A percentile compares a stretch with the other conserved stretches of the same genome.
phyloP scores from a whole-genome alignment of 768 basidiomycete genomes.

The Lactifluus subvellereus region DNA sequence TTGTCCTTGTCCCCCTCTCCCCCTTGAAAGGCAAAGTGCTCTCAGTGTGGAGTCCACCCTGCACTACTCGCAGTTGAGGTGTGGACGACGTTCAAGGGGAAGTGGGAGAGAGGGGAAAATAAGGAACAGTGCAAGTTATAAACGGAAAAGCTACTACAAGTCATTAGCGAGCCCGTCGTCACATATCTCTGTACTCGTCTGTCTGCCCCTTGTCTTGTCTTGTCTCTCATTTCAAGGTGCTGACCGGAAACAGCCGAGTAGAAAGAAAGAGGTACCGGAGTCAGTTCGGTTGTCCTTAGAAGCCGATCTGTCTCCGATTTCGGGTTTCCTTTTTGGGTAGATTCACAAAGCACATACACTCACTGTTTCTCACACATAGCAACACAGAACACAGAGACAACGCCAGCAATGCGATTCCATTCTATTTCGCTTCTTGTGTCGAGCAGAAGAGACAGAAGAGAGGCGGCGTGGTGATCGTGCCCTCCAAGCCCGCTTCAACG shows the following conservation, averaged over 20 bases:
- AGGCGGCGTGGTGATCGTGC: background rate
- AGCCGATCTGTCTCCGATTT: constrained; percentile 13
- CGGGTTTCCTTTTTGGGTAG: background rate
- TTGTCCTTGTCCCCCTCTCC: too few relatives aligned
- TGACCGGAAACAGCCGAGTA: background rate
- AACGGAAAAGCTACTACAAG: background rate
- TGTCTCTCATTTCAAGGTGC: background rate
- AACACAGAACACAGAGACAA: background rate
- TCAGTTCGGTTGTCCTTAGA: constrained; percentile 7
- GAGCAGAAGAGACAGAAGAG: background rate
- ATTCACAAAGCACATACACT: background rate
- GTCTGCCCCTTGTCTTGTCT: background rate
- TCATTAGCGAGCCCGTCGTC: background rate
- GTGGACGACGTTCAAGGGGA: background rate
- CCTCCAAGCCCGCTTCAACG: background rate
- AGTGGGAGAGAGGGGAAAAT: background rate
- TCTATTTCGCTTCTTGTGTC: background rate
- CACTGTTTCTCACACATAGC: too few relatives aligned
- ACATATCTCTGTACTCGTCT: background rate
- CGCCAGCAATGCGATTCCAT: background rate
- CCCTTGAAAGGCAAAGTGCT: background rate
- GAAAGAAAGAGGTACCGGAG: background rate
- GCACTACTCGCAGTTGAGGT: background rate
- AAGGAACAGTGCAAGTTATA: background rate
- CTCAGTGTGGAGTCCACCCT: background rate